Evolutionary conservation across 805 yeast genomes (phyloP), one percentile per base, ranked within the genome.

Genomic region (Yarrowia yakushimensis): DNA sequence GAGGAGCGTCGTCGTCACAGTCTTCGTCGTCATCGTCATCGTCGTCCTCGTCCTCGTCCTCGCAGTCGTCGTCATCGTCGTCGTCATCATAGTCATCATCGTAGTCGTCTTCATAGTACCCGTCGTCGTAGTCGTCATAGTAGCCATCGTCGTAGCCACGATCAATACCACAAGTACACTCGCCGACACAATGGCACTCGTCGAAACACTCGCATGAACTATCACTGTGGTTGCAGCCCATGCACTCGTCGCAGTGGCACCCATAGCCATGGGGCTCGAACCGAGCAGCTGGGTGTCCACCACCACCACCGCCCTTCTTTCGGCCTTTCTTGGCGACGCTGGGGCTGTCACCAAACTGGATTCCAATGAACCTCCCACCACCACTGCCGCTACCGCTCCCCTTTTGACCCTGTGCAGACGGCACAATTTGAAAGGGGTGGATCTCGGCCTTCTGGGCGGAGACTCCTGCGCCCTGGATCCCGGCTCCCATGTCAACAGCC

Each of bases 221-320:
- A 20, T 48, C 55, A 2, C 10, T 48, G 20, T 48, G 55, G 15
- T 48, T 48, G 39, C 55, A 48, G 39, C 39, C 55, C 39, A 33
- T 48, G 39, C 55, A 48, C 39, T 48, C 39, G 13, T 48, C 55
- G 55, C 55, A 48, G 39, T 48, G 55, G 39, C 55, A 48, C 15
- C 39, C 55, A 20, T 48, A 48, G 9, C 55, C 55, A n/a, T 48
- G 55, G n/a, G 55, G 55, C 20, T 48, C 55, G 28, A 15, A 33
- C 30, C 50, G 23, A 12, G 50, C 54, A 1, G 54, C 36, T n/a
- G 52, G 36, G 17, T 27, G 34, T 10, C 23, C 23, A 8, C 27
- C 18, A 17, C 37, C 18, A n/a, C n/a, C 52, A 6, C 34, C 37
- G 18, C 36, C 18, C 55, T 48, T 48, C 39, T 31, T 31, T 3